Conservation (phyloP, 2,329 filamentous ascomycete species). For the Trichoderma atroviride region DNA sequence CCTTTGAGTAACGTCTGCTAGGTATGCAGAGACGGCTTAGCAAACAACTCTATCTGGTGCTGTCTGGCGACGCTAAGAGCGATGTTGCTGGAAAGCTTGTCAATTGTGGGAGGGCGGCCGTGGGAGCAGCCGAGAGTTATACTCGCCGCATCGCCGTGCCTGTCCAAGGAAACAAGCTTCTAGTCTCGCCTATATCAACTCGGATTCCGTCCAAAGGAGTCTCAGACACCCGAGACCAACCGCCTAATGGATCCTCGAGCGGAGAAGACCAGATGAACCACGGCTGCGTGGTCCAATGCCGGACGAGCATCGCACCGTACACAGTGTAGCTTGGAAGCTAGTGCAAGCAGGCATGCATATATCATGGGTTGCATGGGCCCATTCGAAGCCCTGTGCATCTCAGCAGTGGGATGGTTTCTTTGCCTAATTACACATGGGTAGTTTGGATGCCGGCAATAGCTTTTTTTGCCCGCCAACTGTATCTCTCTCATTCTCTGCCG, state of each 20-base stretch:
- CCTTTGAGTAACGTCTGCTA: neutral
- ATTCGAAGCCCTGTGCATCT: constrained; percentile 20
- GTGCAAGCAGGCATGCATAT: constrained; percentile 14
- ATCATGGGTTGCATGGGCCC: constrained; percentile 20
- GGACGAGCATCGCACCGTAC: constrained; percentile 8
- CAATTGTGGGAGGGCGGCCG: constrained; percentile 19
- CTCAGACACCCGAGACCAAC: constrained; percentile 26
- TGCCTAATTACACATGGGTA: constrained; percentile 2
- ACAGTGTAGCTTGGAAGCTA: constrained; percentile 25
- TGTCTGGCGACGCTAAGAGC: constrained; percentile 15
- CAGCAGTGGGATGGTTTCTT: constrained; percentile 15
- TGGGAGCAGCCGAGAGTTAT: constrained; percentile 18
- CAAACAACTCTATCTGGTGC: neutral
- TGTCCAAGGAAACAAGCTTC: constrained; percentile 9
- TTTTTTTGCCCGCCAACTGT: neutral
- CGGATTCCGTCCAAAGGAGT: constrained; percentile 18
- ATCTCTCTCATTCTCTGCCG: neutral
- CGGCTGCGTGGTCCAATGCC: constrained; percentile 12
- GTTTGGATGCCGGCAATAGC: neutral
- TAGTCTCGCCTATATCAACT: constrained; percentile 24
- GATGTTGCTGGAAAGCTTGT: constrained; percentile 17
- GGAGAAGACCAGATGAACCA: constrained; percentile 19
- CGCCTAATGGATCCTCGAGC: constrained; percentile 18
- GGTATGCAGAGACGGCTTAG: neutral
- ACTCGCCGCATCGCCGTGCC: constrained; percentile 6